A percentile compares a stretch with the other conserved stretches of the same genome.
Conservation (phyloP, 2,329 filamentous ascomycete species). For the Ophiostoma sp. region DNA sequence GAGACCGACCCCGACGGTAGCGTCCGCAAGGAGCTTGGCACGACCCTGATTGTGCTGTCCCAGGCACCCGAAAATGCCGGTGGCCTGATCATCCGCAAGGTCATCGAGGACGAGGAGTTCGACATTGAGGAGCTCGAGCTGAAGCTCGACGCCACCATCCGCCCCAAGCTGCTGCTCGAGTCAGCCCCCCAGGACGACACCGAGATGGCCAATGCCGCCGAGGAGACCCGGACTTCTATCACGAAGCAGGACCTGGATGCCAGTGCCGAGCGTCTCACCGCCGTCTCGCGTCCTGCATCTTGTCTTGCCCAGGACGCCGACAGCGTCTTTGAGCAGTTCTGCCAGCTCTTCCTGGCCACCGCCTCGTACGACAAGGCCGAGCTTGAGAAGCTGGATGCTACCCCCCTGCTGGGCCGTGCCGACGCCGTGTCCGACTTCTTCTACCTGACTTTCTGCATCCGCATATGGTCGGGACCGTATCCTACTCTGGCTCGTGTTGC, state of each 20-base stretch:
- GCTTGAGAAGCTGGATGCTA: conserved; percentile 48
- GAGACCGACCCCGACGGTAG: conserved; percentile 49
- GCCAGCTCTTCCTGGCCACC: conserved; percentile 49
- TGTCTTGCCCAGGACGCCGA: conserved; percentile 49
- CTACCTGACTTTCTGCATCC: conserved; percentile 69
- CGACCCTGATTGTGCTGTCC: conserved; percentile 60
- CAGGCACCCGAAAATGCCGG: conserved; percentile 54
- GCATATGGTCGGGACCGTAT: conserved; percentile 67
- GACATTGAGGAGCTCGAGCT: conserved; percentile 72
- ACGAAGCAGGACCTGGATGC: conserved; percentile 35
- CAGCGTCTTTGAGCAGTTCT: conserved; percentile 53
- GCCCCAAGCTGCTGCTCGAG: conserved; percentile 49
- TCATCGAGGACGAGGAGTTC: conserved; percentile 61
- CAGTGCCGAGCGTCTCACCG: conserved; percentile 38
- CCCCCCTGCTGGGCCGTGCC: conserved; percentile 50
- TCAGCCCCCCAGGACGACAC: conserved; percentile 39
- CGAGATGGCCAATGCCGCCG: conserved; percentile 41
- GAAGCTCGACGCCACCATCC: conserved; percentile 64
- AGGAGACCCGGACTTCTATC: conserved; percentile 25
- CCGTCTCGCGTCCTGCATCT: conserved; percentile 32
- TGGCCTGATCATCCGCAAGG: conserved; percentile 59
- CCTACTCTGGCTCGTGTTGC: conserved; percentile 62
- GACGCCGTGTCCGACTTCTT: conserved; percentile 55
- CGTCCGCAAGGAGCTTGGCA: conserved; percentile 58
- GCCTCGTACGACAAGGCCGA: conserved; percentile 44